A percentile compares a stretch with the other conserved stretches of the same genome.
These are phyloP conservation scores for Leucoagaricus sp. DNA, from an alignment of 1,284 basidiomycete species.

Conservation along the genomic window DNA sequence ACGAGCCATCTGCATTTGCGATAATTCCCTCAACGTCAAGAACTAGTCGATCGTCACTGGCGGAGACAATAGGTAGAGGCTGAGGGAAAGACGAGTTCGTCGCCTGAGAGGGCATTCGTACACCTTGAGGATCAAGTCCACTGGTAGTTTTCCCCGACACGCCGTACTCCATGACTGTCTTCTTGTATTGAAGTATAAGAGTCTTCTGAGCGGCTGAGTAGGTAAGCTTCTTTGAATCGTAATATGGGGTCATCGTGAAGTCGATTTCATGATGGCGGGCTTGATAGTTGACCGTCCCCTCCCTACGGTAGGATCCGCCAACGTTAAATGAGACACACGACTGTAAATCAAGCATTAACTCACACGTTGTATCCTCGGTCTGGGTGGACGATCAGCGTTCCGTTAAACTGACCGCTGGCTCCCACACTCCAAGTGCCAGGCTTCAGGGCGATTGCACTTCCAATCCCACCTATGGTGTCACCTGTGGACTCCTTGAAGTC, in stretches of 20 bases:
- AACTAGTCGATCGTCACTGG: constrained; percentile 46
- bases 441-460: constrained; percentile 42
- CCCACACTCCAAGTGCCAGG: constrained; percentile 27
- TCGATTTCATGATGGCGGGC: constrained; percentile 57
- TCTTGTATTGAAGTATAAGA: constrained; percentile 51
- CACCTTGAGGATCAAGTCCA: constrained; percentile 56
- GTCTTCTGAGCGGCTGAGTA: constrained; percentile 57
- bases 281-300: constrained; percentile 60
- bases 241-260: constrained; percentile 62
- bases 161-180: constrained; percentile 58
- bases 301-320: too few relatives aligned
- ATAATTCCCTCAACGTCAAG: constrained; percentile 67
- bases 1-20: constrained; percentile 59
- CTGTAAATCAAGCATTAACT: constrained; percentile 12
- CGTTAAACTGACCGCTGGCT: constrained; percentile 34
- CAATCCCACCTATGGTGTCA: constrained; percentile 44
- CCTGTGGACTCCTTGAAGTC: constrained; percentile 40
- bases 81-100: constrained; percentile 25
- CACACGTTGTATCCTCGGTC: constrained; percentile 56
- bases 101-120: constrained; percentile 43
- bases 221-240: constrained; percentile 43
- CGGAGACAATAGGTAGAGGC: constrained; percentile 53
- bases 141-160: constrained; percentile 50
- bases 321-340: neutral
- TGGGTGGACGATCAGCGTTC: constrained; percentile 50